Base-by-base conservation (phyloP, 148 eudicot genomes). In the Suaeda aralocaspica region DNA sequence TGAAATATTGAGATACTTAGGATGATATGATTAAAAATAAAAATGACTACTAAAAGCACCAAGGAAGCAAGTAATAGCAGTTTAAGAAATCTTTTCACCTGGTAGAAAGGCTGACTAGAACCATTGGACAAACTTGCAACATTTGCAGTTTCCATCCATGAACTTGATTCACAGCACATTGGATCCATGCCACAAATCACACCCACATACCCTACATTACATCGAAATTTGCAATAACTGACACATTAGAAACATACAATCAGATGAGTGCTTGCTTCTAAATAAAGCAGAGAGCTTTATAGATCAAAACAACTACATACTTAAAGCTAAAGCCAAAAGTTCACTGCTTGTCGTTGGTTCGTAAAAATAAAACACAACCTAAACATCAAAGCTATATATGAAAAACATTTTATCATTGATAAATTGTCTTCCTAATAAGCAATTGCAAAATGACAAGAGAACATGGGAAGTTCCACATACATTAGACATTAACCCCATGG, bases 161-260 rank as follows among this genome's bases (percentile, higher is more conserved):
- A 78, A 78, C 77, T 86, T 72, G 98, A 84, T 79, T 94, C 98
- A 78, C 92, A 87, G 77, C 98, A 94, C 57, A 94, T 85, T 48
- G 98, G 98, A 84, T 94, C 97, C 98, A 94, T 89, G 67, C 98
- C 98, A 80, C 97, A 94, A 68, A 94, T 78, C 28, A 94, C 92
- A 67, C 88, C 98, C 67, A 80, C 87, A 66, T 94, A 94, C 48
- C 92, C 98, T 94, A 68, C 67, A 72, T 70, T 52, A 70, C 57
- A 55, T 49, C 59, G 9, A 33, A 59, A 51, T 5, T 2, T 13
- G 69, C 24, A 63, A 31, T 46, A 69, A 21, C 51, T n/a, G 9
- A 10, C 2, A 6, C 0, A 52, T 15, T 19, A 36, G 46, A 67
- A 67, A 29, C 21, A 24, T 7, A 33, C 22, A 36, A 25, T 33